Evolutionary conservation across 108 stramenopile genomes (phyloP).

Genomic region (Nannochloropsis gaditana): DNA sequence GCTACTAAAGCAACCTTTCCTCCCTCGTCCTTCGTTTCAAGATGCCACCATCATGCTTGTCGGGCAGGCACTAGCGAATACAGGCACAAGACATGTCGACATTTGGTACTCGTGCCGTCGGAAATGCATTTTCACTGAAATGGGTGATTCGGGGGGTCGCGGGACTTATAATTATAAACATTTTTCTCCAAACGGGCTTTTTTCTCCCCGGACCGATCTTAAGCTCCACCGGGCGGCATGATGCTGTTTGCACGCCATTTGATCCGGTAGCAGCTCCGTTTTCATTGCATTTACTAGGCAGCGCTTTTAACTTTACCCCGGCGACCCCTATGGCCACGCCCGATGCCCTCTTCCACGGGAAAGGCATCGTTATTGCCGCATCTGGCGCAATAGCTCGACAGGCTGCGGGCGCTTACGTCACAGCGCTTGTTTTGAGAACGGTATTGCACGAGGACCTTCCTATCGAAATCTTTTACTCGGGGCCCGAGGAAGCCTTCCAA

Average conservation of each 20-base stretch:
- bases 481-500: slow-evolving; percentile 19
- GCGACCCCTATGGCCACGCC: not conserved
- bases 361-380: not conserved
- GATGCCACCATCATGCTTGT: too few relatives aligned
- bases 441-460: not conserved
- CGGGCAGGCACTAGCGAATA: too few relatives aligned
- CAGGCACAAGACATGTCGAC: too few relatives aligned
- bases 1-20: too few relatives aligned
- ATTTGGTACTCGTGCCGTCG: too few relatives aligned
- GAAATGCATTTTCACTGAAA: not conserved
- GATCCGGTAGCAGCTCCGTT: not conserved
- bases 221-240: not conserved
- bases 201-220: not conserved
- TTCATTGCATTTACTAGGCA: slow-evolving; percentile 7
- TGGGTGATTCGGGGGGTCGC: not conserved
- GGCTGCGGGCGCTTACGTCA: slow-evolving; percentile 6
- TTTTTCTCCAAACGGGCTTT: not conserved
- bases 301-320: not conserved
- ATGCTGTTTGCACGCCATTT: not conserved
- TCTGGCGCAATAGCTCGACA: not conserved
- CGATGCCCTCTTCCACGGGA: not conserved
- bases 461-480: not conserved
- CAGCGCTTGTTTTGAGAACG: not conserved
- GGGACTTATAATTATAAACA: not conserved
- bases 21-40: too few relatives aligned